Evolutionary conservation across 352 stramenopile species (phyloP).

Genomic region (Aphanomyces invadans): DNA sequence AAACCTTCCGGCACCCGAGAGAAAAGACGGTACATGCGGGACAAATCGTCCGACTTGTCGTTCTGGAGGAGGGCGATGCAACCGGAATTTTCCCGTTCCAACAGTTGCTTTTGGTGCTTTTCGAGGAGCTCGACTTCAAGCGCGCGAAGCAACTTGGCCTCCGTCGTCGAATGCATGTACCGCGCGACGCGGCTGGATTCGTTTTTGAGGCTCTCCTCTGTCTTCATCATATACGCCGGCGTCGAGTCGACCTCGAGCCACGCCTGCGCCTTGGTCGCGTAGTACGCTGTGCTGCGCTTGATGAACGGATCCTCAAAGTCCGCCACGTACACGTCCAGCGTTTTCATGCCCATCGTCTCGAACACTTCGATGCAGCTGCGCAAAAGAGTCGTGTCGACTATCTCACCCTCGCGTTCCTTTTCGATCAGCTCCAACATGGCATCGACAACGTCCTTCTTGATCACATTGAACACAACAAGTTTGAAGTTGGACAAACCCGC

Average conservation of each 20-base stretch:
- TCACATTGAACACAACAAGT: slow-evolving; percentile 73
- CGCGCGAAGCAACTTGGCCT: slow-evolving; percentile 92
- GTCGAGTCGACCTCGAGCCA: slow-evolving; percentile 98
- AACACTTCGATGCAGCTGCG: slow-evolving; percentile 97
- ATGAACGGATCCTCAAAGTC: slow-evolving; percentile 95
- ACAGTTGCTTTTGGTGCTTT: slow-evolving; percentile 90
- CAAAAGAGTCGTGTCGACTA: slow-evolving; percentile 96
- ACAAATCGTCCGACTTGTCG: slow-evolving; percentile 95
- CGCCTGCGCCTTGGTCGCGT: slow-evolving; percentile 93
- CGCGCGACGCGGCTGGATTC: slow-evolving; percentile 85
- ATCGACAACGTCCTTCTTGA: slow-evolving; percentile 73
- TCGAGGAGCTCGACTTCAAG: slow-evolving; percentile 93
- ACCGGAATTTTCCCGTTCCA: slow-evolving; percentile 97
- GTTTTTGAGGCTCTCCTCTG: slow-evolving; percentile 72
- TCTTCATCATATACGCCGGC: slow-evolving; percentile 97
- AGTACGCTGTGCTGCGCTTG: slow-evolving; percentile 89
- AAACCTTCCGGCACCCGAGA: slow-evolving; percentile 93
- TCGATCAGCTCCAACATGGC: slow-evolving; percentile 96
- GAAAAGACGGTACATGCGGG: slow-evolving; percentile 98
- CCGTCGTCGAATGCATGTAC: slow-evolving; percentile 95
- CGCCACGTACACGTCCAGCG: slow-evolving; percentile 93
- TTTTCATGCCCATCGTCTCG: slow-evolving; percentile 96
- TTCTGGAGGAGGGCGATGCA: slow-evolving; percentile 94
- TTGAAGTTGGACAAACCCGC: slow-evolving; percentile 82
- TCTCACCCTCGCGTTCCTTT: slow-evolving; percentile 95